phyloP scores from a whole-genome alignment of 352 stramenopile species.

The Pythium oligandrum region DNA sequence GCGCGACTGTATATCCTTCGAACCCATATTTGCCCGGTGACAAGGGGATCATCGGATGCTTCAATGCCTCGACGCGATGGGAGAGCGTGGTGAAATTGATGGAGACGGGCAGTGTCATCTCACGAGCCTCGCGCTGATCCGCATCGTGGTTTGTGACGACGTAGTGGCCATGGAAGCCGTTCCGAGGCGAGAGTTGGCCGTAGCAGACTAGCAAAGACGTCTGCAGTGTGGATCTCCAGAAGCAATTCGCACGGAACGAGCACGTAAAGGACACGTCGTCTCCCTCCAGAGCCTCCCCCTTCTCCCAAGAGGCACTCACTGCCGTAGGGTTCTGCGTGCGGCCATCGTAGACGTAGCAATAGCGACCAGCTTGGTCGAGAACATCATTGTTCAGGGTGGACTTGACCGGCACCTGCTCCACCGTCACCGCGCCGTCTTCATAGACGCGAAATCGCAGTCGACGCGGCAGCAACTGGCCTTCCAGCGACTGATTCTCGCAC shows the following conservation, averaged over 20 bases:
- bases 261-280: background rate
- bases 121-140: conserved; percentile 1
- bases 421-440: background rate
- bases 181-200: background rate
- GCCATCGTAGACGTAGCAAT: no score
- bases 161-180: background rate
- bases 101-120: conserved; percentile 6
- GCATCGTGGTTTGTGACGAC: background rate
- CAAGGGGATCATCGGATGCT: conserved; percentile 31
- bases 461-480: background rate
- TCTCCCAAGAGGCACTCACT: no score
- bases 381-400: background rate
- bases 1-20: conserved; percentile 48
- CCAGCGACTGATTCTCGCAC: background rate
- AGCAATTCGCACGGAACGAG: background rate
- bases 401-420: background rate
- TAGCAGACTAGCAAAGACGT: background rate
- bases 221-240: background rate
- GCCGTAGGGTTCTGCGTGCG: no score
- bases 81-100: background rate
- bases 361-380: no score
- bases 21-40: conserved; percentile 49
- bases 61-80: conserved; percentile 12
- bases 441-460: background rate
- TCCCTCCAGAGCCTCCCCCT: no score